Percentiles rank a stretch among this genome's conserved stretches.
phyloP scores from a whole-genome alignment of 2,329 filamentous ascomycete species.

The Ampelomyces quisqualis region DNA sequence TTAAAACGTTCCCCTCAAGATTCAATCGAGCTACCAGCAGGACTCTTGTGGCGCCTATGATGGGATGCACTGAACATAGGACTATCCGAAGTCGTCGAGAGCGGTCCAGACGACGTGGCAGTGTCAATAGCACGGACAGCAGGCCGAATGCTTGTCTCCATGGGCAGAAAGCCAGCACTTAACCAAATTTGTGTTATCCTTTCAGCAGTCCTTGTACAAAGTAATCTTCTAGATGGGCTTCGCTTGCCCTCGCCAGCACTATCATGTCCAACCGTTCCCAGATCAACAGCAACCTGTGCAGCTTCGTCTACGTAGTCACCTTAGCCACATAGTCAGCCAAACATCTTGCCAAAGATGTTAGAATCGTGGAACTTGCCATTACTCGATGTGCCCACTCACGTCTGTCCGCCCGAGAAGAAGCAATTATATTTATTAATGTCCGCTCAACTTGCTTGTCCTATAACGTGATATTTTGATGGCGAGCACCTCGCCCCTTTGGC shows the following conservation, averaged over 20 bases:
- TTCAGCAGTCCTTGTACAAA: slow-evolving; percentile 1
- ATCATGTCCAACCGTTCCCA: not conserved
- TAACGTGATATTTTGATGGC: slow-evolving; percentile 17
- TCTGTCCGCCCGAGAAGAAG: slow-evolving; percentile 21
- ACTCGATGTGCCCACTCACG: slow-evolving; percentile 15
- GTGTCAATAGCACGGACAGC: not conserved
- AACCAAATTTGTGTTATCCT: slow-evolving; percentile 1
- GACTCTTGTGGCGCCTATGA: slow-evolving; percentile 4
- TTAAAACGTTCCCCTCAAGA: slow-evolving; percentile 5
- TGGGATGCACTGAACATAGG: slow-evolving; percentile 6
- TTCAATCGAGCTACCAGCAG: slow-evolving; percentile 13
- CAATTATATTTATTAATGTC: slow-evolving; percentile 30
- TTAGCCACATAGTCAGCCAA: no score
- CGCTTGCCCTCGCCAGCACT: not conserved
- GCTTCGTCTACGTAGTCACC: slow-evolving; percentile 24
- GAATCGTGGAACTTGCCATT: slow-evolving; percentile 12
- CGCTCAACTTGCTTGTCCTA: slow-evolving; percentile 16
- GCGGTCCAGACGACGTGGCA: not conserved
- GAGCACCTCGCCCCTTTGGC: slow-evolving; percentile 9
- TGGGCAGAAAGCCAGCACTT: not conserved
- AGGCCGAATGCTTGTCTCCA: not conserved
- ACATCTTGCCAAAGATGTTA: no score
- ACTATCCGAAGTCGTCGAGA: not conserved
- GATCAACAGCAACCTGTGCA: slow-evolving; percentile 13
- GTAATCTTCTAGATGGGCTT: slow-evolving; percentile 5